These are phyloP conservation scores for Sporisorium sorghi DNA, from an alignment of 1,284 basidiomycete species.

Conservation along the genomic window DNA sequence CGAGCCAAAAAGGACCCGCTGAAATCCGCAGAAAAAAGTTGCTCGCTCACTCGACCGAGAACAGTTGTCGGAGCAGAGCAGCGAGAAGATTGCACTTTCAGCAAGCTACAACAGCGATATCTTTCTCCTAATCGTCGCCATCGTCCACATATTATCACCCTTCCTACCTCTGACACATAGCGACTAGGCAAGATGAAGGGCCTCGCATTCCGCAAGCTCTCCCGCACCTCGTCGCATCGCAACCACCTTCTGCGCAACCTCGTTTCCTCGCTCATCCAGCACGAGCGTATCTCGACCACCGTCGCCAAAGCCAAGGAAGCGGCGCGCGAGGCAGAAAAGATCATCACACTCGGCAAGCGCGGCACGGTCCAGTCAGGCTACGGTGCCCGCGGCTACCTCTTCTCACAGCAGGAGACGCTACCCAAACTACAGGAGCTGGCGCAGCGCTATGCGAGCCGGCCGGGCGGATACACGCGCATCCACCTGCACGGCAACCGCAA, in stretches of 20 bases:
- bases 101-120: too few relatives aligned
- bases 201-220: conserved; percentile 66
- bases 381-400: conserved; percentile 60
- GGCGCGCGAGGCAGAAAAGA: conserved; percentile 92
- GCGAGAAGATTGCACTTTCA: background rate
- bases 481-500: conserved; percentile 86
- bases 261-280: conserved; percentile 92
- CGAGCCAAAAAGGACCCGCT: conserved; percentile 18
- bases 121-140: conserved; percentile 4
- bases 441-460: conserved; percentile 82
- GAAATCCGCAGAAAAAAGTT: conserved; percentile 9
- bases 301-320: conserved; percentile 94
- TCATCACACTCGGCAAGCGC: conserved; percentile 70
- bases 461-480: conserved; percentile 95
- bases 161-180: background rate
- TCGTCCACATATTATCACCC: background rate
- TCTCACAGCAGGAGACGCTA: conserved; percentile 71
- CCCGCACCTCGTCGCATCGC: conserved; percentile 56
- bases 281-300: conserved; percentile 96
- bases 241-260: conserved; percentile 74
- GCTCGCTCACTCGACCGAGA: conserved; percentile 44
- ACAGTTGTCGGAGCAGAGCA: conserved; percentile 1
- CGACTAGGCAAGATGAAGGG: conserved; percentile 59
- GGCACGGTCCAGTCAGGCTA: conserved; percentile 50
- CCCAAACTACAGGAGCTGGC: conserved; percentile 86